These are phyloP conservation scores for Naganishia friedmannii DNA, from an alignment of 768 basidiomycete genomes.

Conservation along the genomic window DNA sequence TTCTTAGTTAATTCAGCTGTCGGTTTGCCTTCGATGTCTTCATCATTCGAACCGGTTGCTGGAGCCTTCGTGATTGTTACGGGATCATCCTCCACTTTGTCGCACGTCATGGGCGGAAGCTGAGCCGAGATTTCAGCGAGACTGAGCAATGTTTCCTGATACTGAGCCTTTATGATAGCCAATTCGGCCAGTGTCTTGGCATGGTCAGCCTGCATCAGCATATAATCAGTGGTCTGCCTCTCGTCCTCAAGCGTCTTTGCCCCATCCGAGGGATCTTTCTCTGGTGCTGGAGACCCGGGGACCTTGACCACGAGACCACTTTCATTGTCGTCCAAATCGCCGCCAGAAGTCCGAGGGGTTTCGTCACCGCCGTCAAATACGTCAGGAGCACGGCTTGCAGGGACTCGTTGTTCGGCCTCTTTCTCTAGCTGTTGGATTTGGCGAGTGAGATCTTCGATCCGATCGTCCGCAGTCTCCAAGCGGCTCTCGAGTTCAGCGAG, in stretches of 20 bases:
- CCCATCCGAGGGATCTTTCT: conserved; percentile 65
- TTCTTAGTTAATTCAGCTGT: conserved; percentile 32
- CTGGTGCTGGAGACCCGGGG: conserved; percentile 66
- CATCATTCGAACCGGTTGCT: conserved; percentile 15
- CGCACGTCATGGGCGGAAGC: conserved; percentile 55
- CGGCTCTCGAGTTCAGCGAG: conserved; percentile 89
- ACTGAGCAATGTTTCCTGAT: conserved; percentile 81
- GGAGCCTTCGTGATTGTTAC: conserved; percentile 26
- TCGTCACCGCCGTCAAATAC: too few relatives aligned
- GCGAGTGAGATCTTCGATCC: conserved; percentile 75
- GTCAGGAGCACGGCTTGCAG: too few relatives aligned
- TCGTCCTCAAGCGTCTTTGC: conserved; percentile 53
- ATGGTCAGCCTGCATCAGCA: conserved; percentile 56
- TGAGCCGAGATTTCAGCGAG: conserved; percentile 92
- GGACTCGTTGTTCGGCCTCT: conserved; percentile 68
- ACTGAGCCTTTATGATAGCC: conserved; percentile 52
- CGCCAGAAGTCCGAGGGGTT: conserved; percentile 61
- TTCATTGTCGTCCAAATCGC: conserved; percentile 73
- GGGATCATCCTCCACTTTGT: conserved; percentile 60
- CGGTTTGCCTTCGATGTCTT: conserved; percentile 30
- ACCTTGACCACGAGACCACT: conserved; percentile 70
- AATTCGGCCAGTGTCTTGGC: conserved; percentile 36
- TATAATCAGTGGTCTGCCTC: conserved; percentile 58
- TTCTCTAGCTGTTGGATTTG: conserved; percentile 73
- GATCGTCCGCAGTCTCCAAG: conserved; percentile 78